Conservation (phyloP, 1,139 yeast species). For the Sugiyamaella japonica region DNA sequence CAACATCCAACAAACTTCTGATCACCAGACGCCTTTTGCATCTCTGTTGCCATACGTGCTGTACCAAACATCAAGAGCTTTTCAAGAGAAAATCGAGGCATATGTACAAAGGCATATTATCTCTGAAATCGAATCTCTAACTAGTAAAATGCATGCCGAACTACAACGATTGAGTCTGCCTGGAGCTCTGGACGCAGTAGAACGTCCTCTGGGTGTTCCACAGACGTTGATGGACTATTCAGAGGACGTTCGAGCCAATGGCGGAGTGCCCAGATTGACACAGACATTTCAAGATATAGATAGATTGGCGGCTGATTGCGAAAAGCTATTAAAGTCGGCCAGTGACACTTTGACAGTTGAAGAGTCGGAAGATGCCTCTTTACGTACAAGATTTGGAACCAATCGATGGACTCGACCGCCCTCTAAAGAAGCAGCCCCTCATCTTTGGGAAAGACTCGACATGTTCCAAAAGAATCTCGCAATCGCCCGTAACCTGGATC, state of each 20-base stretch:
- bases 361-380: slow-evolving; percentile 53
- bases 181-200: slow-evolving; percentile 62
- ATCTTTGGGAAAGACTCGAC: slow-evolving; percentile 45
- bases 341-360: slow-evolving; percentile 52
- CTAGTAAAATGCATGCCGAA: slow-evolving; percentile 46
- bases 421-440: slow-evolving; percentile 32
- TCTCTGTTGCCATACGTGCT: slow-evolving; percentile 66
- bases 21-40: slow-evolving; percentile 45
- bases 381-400: slow-evolving; percentile 52
- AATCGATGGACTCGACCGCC: slow-evolving; percentile 47
- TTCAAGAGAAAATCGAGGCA: slow-evolving; percentile 61
- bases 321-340: slow-evolving; percentile 48
- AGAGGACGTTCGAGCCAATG: slow-evolving; percentile 53
- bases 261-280: slow-evolving; percentile 53
- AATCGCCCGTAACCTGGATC: slow-evolving; percentile 67
- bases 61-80: slow-evolving; percentile 67
- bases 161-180: slow-evolving; percentile 47
- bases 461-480: slow-evolving; percentile 52
- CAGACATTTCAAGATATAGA: slow-evolving; percentile 50
- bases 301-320: slow-evolving; percentile 44
- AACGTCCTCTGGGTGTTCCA: slow-evolving; percentile 65
- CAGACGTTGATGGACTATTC: slow-evolving; percentile 55
- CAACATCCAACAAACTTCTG: not conserved
- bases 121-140: slow-evolving; percentile 54
- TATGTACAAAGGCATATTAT: slow-evolving; percentile 54